These are phyloP conservation scores for Diaporthe sp. DNA, from an alignment of 2,329 filamentous ascomycete genomes.

Conservation along the genomic window DNA sequence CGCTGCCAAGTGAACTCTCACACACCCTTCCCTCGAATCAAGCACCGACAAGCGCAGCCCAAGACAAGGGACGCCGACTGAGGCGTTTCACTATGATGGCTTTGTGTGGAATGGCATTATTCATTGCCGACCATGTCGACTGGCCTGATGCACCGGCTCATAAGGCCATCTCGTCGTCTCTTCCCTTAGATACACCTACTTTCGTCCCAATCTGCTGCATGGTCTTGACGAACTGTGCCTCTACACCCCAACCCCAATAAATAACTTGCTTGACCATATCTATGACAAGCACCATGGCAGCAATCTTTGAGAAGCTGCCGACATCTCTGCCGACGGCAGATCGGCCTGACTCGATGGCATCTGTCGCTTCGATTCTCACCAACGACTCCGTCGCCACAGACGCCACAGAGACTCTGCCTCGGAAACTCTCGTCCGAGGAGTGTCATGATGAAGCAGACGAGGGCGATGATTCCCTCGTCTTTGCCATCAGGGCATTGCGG, in stretches of 20 bases:
- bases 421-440: slow-evolving; percentile 13
- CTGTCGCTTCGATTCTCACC: slow-evolving; percentile 23
- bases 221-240: slow-evolving; percentile 20
- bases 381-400: slow-evolving; percentile 27
- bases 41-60: slow-evolving; percentile 16
- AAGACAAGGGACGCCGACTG: slow-evolving; percentile 24
- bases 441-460: slow-evolving; percentile 25
- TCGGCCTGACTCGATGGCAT: slow-evolving; percentile 32
- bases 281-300: slow-evolving; percentile 30
- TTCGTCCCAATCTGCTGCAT: slow-evolving; percentile 26
- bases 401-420: slow-evolving; percentile 22
- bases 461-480: slow-evolving; percentile 30
- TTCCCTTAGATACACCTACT: background rate
- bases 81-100: slow-evolving; percentile 20
- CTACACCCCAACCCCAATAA: background rate
- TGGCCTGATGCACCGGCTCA: slow-evolving; percentile 25
- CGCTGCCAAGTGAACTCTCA: slow-evolving; percentile 27
- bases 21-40: slow-evolving; percentile 29
- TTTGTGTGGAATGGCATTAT: slow-evolving; percentile 26
- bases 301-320: slow-evolving; percentile 30
- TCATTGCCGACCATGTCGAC: slow-evolving; percentile 15
- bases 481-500: slow-evolving; percentile 31
- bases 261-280: slow-evolving; percentile 8
- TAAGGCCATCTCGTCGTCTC: slow-evolving; percentile 21
- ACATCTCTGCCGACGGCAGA: slow-evolving; percentile 15